Percentiles rank a stretch among this genome's conserved stretches.
These are phyloP conservation scores for Hypoxylon lenormandii DNA, from an alignment of 495 filamentous ascomycete species.

Conservation along the genomic window DNA sequence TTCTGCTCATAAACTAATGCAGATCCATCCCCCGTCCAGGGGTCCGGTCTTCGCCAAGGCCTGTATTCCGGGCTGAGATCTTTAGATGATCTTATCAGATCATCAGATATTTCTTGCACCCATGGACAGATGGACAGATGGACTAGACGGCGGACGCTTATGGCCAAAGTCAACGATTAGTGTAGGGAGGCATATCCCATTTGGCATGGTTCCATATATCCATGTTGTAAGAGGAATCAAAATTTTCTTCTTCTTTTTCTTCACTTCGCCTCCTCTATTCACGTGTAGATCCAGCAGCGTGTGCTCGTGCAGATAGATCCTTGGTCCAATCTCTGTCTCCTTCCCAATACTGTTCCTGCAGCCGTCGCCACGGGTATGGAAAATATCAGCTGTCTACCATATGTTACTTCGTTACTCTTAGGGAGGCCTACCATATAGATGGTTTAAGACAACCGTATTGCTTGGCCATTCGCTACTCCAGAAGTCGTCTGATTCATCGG, in stretches of 20 bases:
- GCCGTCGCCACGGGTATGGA: neutral
- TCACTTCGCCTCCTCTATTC: conserved; percentile 8
- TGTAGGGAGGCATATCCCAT: conserved; percentile 1
- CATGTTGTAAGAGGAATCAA: conserved; percentile 12
- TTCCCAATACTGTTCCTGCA: neutral
- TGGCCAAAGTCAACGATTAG: neutral
- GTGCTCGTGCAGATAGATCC: conserved; percentile 14
- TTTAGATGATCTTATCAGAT: conserved; percentile 62
- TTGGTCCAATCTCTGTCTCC: neutral
- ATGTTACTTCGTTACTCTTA: neutral
- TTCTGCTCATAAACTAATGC: conserved; percentile 7
- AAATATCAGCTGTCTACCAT: neutral
- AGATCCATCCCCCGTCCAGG: conserved; percentile 34
- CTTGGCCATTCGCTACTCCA: conserved; percentile 1
- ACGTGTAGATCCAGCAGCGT: conserved; percentile 15
- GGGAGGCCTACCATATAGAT: neutral
- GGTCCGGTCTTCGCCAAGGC: conserved; percentile 30
- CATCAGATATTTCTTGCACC: conserved; percentile 54
- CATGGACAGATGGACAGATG: neutral
- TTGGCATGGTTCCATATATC: conserved; percentile 13
- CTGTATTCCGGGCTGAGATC: conserved; percentile 26
- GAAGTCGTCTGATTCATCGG: neutral
- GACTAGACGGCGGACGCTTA: neutral
- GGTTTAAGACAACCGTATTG: neutral
- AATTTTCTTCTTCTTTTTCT: conserved; percentile 1